phyloP scores from a whole-genome alignment of 768 basidiomycete genomes.

The Boletus reticuloceps region DNA sequence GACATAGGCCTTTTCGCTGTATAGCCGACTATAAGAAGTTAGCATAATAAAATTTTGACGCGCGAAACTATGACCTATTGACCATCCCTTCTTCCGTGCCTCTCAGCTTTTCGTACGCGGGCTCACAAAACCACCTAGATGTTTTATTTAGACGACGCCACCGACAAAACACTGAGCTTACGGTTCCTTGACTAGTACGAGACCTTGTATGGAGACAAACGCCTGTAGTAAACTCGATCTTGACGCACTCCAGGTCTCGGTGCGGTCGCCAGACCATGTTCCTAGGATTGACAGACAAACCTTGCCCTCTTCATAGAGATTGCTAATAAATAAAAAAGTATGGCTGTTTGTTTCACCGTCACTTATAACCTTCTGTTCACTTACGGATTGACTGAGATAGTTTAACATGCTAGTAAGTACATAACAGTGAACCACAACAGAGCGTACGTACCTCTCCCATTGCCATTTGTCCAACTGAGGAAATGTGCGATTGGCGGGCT shows the following conservation, averaged over 20 bases:
- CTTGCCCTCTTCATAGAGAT: slow-evolving; percentile 94
- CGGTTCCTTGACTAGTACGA: slow-evolving; percentile 92
- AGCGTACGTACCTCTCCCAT: slow-evolving; percentile 55
- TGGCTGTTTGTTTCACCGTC: neutral
- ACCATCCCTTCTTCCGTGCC: slow-evolving; percentile 88
- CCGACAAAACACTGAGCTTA: slow-evolving; percentile 40
- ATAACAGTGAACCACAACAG: neutral
- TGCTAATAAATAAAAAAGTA: slow-evolving; percentile 42
- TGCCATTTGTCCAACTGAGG: slow-evolving; percentile 91
- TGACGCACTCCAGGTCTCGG: slow-evolving; percentile 82
- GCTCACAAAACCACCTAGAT: slow-evolving; percentile 84
- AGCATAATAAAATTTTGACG: neutral
- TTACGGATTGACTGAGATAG: slow-evolving; percentile 64
- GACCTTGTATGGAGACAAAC: slow-evolving; percentile 89
- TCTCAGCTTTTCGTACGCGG: slow-evolving; percentile 88
- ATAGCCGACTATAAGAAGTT: slow-evolving; percentile 63
- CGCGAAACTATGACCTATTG: slow-evolving; percentile 57
- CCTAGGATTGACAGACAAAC: slow-evolving; percentile 90
- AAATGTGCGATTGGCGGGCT: slow-evolving; percentile 87
- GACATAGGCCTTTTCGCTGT: slow-evolving; percentile 92
- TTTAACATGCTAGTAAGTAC: neutral
- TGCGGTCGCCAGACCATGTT: slow-evolving; percentile 88
- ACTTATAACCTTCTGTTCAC: slow-evolving; percentile 23
- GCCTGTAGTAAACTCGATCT: slow-evolving; percentile 89
- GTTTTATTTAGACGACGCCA: slow-evolving; percentile 1